These are phyloP conservation scores for Metschnikowia corniflorae DNA, from an alignment of 805 yeast species.

Conservation along the genomic window DNA sequence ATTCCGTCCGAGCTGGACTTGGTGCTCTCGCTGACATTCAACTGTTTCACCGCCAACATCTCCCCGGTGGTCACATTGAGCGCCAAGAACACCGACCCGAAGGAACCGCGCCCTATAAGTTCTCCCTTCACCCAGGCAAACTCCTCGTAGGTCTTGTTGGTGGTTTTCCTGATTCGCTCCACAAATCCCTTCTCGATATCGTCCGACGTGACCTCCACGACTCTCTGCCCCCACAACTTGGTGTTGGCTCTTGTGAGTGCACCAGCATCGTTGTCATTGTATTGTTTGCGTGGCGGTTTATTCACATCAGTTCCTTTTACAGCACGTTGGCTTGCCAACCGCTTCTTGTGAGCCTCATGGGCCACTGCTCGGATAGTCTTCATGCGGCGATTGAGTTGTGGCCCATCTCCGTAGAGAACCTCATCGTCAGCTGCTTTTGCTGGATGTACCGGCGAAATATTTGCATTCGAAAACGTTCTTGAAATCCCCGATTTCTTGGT, in stretches of 20 bases:
- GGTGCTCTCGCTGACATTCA: conserved; percentile 44
- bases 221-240: conserved; percentile 96
- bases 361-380: conserved; percentile 93
- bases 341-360: conserved; percentile 63
- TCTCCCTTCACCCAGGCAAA: conserved; percentile 99
- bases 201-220: conserved; percentile 81
- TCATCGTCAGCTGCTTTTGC: conserved; percentile 30
- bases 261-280: not conserved
- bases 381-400: conserved; percentile 56
- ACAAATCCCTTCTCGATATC: conserved; percentile 61
- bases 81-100: conserved; percentile 90
- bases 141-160: conserved; percentile 66
- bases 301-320: conserved; percentile 2
- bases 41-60: conserved; percentile 98
- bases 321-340: conserved; percentile 26
- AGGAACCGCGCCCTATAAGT: conserved; percentile 92
- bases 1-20: conserved; percentile 52
- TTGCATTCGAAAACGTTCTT: conserved; percentile 42
- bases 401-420: conserved; percentile 37
- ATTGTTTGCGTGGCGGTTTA: conserved; percentile 3
- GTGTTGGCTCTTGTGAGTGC: conserved; percentile 69
- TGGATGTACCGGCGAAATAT: conserved; percentile 32
- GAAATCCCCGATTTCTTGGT: conserved; percentile 27
- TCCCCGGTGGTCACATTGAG: conserved; percentile 95
- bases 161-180: conserved; percentile 59